phyloP scores from a whole-genome alignment of 2,329 filamentous ascomycete genomes.

The Hypoxylon sp. region DNA sequence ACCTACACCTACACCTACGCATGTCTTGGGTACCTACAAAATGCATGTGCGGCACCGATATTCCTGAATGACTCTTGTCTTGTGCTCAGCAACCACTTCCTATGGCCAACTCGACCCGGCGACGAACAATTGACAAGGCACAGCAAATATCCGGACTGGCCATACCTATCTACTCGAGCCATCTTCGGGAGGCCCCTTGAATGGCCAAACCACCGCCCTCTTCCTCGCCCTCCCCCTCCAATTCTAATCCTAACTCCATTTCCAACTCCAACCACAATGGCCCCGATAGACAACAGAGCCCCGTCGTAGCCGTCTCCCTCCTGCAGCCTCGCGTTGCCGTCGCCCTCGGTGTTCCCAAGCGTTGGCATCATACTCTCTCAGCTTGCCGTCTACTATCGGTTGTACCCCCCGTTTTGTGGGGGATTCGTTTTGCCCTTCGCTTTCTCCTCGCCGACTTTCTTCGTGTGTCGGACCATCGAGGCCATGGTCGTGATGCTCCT shows the following conservation, averaged over 20 bases:
- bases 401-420: conserved; percentile 80
- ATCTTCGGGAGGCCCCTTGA: conserved; percentile 42
- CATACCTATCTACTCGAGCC: conserved; percentile 20
- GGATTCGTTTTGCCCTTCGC: conserved; percentile 76
- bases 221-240: conserved; percentile 15
- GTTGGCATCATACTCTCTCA: conserved; percentile 82
- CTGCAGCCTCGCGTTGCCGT: conserved; percentile 85
- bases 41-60: conserved; percentile 24
- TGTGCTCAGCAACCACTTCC: conserved; percentile 16
- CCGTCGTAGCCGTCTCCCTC: conserved; percentile 58
- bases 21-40: conserved; percentile 1
- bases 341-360: conserved; percentile 78
- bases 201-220: conserved; percentile 44
- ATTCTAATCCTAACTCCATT: not conserved
- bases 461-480: conserved; percentile 48
- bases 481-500: conserved; percentile 59
- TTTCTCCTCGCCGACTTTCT: conserved; percentile 75
- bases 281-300: conserved; percentile 29
- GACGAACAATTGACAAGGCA: conserved; percentile 27
- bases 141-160: conserved; percentile 16
- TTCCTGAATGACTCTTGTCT: conserved; percentile 6
- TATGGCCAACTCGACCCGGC: conserved; percentile 36
- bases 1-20: not conserved
- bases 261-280: conserved; percentile 31
- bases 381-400: conserved; percentile 80